Evolutionary conservation across 2,329 filamentous ascomycete genomes (phyloP).

Genomic region (Thermomyces lanuginosus): DNA sequence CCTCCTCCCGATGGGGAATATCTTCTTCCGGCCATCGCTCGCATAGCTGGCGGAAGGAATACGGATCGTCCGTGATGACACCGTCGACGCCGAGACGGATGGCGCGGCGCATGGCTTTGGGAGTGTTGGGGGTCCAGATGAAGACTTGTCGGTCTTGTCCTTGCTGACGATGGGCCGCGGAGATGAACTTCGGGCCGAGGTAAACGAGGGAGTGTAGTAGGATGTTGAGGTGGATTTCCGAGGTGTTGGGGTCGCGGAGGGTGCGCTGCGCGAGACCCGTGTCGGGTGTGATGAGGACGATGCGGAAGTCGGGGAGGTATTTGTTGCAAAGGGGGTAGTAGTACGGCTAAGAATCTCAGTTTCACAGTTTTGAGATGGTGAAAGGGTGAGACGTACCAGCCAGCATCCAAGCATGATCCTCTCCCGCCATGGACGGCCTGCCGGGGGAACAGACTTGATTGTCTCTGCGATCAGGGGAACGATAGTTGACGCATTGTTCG

Average conservation of each 20-base stretch:
- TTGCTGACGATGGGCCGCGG: conserved; percentile 22
- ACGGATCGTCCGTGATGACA: conserved; percentile 72
- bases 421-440: conserved; percentile 47
- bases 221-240: conserved; percentile 63
- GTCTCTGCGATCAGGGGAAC: conserved; percentile 51
- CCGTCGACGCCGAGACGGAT: conserved; percentile 53
- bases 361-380: neutral
- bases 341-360: conserved; percentile 33
- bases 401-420: conserved; percentile 70
- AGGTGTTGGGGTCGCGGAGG: conserved; percentile 38
- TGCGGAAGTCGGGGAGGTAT: conserved; percentile 29
- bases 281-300: conserved; percentile 29
- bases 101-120: conserved; percentile 65
- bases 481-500: conserved; percentile 43
- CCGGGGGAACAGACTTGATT: conserved; percentile 36
- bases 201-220: conserved; percentile 52
- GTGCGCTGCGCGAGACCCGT: conserved; percentile 52
- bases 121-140: conserved; percentile 77
- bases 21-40: conserved; percentile 4
- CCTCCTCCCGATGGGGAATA: conserved; percentile 1
- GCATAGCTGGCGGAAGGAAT: conserved; percentile 11
- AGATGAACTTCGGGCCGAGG: conserved; percentile 49
- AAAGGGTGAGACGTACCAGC: conserved; percentile 37
- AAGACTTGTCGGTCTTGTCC: conserved; percentile 40
- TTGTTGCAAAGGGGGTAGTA: conserved; percentile 49